phyloP scores from a whole-genome alignment of 768 basidiomycete genomes.

The Sporobolomyces pararoseus region DNA sequence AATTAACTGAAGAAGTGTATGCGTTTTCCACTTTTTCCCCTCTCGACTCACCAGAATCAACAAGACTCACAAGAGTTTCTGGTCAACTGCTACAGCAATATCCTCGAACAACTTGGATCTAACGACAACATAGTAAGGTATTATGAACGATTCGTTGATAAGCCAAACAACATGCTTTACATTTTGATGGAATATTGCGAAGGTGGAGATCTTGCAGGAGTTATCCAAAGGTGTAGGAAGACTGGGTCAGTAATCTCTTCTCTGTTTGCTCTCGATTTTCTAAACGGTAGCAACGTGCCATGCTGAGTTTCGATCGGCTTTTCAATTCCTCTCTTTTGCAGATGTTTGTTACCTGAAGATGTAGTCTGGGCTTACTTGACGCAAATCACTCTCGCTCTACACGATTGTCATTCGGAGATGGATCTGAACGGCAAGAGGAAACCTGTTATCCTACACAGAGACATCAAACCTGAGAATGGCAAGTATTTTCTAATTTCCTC shows the following conservation, averaged over 20 bases:
- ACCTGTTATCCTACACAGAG: conserved; percentile 72
- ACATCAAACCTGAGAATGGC: conserved; percentile 98
- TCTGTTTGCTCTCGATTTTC: too few species aligned
- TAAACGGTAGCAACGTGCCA: too few species aligned
- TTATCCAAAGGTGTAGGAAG: conserved; percentile 62
- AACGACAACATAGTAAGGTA: conserved; percentile 94
- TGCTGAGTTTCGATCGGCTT: too few species aligned
- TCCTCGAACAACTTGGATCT: conserved; percentile 84
- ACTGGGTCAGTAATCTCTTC: conserved; percentile 27
- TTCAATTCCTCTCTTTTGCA: too few species aligned
- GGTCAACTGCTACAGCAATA: conserved; percentile 69
- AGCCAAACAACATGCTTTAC: conserved; percentile 83
- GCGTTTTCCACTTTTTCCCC: background rate
- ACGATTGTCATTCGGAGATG: conserved; percentile 68
- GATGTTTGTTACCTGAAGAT: conserved; percentile 63
- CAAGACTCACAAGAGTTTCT: too few species aligned
- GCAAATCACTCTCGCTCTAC: conserved; percentile 82
- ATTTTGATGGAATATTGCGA: conserved; percentile 99
- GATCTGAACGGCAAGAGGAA: conserved; percentile 40
- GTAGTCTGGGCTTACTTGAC: conserved; percentile 93
- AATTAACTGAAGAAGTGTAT: conserved; percentile 98
- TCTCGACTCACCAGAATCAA: background rate
- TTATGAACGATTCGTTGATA: conserved; percentile 82
- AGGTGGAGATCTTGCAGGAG: conserved; percentile 82
- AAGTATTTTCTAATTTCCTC: too few species aligned